Evolutionary conservation across 1,284 basidiomycete species (phyloP), one percentile per base, ranked within the genome.

Genomic region (Schizopora paradoxa): DNA sequence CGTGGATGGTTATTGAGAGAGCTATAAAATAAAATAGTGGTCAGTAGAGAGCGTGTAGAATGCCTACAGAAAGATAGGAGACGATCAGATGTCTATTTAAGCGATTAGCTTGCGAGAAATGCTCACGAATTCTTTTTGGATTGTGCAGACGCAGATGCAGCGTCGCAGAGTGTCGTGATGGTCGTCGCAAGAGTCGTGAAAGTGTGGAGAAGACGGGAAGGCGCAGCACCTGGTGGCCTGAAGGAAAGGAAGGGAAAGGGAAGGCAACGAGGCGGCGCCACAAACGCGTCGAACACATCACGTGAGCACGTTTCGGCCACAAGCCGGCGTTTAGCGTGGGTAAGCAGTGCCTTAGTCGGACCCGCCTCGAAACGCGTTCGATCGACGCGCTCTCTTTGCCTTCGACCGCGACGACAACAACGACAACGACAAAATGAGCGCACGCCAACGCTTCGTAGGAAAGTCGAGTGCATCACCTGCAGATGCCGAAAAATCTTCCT

Each of bases 1-100:
- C 22, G 26, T 33, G 34, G 11, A 31, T 43, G 28, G 41, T 47
- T n/a, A n/a, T n/a, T n/a, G n/a, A n/a, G n/a, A 11, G 41, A 18
- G 32, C 43, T 45, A 31, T 28, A 29, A 45, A 41, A 37, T 21
- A 36, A 28, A 25, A 34, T 45, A 41, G 25, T 25, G 6, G 48
- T 49, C 38, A 49, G 38, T 49, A 49, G 42, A 41, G 48, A 49
- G 32, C 32, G 48, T 49, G 48, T 25, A n/a, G 28, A 34, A 21
- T 21, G 26, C 34, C 35, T 44, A 19, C 19, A 26, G 14, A n/a
- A 35, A 10, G 16, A 40, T 40, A 34, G 31, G 43, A 19, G 37
- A 16, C 14, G 22, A 27, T n/a, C 18, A n/a, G n/a, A n/a, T n/a
- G n/a, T n/a, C n/a, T n/a, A n/a, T n/a, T n/a, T n/a, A n/a, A n/a